phyloP scores from a whole-genome alignment of 73 alveolate genomes.

The Paramecium octaurelia region DNA sequence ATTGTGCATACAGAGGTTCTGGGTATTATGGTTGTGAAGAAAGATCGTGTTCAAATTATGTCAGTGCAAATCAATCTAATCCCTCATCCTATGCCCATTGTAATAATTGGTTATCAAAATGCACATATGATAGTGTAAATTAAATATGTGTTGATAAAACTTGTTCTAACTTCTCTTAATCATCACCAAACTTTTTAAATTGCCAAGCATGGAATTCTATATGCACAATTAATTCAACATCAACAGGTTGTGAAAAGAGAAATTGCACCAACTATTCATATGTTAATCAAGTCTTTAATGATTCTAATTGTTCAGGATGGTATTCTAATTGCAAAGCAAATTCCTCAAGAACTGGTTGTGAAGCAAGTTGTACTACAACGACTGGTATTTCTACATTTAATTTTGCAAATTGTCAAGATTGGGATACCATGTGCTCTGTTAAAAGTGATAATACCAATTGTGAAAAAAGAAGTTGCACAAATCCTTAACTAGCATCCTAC shows the following conservation, averaged over 20 bases:
- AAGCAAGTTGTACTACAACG: background rate
- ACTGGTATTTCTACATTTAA: background rate
- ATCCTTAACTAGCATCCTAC: background rate
- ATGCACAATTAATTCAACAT: background rate
- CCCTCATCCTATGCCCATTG: background rate
- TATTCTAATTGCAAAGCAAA: background rate
- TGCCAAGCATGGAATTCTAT: background rate
- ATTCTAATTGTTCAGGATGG: background rate
- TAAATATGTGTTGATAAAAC: background rate
- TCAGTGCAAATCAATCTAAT: background rate
- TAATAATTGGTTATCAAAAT: background rate
- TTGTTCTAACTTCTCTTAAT: background rate
- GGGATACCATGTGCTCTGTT: background rate
- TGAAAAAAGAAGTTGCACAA: background rate
- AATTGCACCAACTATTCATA: background rate
- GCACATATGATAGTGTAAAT: background rate
- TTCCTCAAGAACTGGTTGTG: background rate
- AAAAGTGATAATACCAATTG: background rate
- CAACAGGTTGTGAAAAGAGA: constrained; percentile 4
- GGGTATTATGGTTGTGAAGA: background rate
- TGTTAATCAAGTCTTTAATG: background rate
- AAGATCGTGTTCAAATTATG: constrained; percentile 12
- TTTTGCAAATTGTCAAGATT: background rate
- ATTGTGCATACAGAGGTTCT: background rate
- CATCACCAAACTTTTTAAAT: background rate